Evolutionary conservation across 169 alveolate species (phyloP).

Genomic region (Eimeria mitis): DNA sequence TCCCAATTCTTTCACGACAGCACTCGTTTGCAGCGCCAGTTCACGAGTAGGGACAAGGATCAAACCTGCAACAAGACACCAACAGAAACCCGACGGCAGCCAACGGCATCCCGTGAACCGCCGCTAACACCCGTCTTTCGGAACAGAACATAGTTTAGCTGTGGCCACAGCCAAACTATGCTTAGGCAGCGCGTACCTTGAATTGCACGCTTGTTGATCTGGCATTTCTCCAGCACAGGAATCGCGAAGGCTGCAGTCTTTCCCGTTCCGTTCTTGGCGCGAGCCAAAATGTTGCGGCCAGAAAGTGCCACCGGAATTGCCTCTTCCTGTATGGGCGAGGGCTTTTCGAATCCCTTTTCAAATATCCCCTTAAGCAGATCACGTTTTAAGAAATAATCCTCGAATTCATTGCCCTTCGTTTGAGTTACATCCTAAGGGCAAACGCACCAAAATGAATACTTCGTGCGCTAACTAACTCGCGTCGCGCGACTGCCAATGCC

Average conservation of each 20-base stretch:
- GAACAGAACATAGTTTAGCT: neutral
- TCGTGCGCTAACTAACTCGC: neutral
- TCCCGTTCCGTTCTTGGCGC: conserved; percentile 99
- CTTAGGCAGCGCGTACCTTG: conserved; percentile 82
- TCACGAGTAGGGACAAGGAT: conserved; percentile 99
- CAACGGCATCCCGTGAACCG: neutral
- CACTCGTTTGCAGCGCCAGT: conserved; percentile 98
- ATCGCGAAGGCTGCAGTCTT: conserved; percentile 99
- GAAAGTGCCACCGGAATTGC: conserved; percentile 98
- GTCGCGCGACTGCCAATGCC: neutral
- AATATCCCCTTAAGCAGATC: conserved; percentile 98
- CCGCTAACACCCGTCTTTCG: neutral
- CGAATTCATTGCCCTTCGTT: conserved; percentile 99
- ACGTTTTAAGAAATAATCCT: conserved; percentile 97
- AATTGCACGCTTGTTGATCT: conserved; percentile 84
- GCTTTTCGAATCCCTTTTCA: conserved; percentile 99
- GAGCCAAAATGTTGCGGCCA: conserved; percentile 98
- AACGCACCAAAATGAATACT: neutral
- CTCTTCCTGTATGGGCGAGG: conserved; percentile 99
- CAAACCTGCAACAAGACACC: conserved; percentile 88
- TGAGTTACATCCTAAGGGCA: conserved; percentile 96
- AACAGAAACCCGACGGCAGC: neutral
- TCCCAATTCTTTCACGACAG: conserved; percentile 98
- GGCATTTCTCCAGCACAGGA: conserved; percentile 97
- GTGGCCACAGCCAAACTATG: neutral